These are phyloP conservation scores for Davidsoniella eucalypti DNA, from an alignment of 2,329 filamentous ascomycete species.

Conservation along the genomic window DNA sequence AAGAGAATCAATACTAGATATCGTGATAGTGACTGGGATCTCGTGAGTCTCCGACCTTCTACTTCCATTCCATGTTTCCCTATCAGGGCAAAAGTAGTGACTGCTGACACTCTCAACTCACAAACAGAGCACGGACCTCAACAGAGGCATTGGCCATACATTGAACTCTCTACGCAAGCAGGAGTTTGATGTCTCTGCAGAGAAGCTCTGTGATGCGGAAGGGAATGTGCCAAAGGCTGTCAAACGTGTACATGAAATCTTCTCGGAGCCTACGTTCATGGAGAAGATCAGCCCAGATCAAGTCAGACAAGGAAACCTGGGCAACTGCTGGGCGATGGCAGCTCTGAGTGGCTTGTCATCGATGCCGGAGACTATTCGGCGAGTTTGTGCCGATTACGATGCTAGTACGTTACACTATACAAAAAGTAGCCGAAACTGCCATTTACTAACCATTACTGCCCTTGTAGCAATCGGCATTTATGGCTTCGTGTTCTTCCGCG, in stretches of 20 bases:
- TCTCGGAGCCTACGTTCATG: conserved; percentile 55
- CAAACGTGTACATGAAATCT: conserved; percentile 59
- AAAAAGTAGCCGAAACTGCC: not conserved
- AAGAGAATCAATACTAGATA: conserved; percentile 65
- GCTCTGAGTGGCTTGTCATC: conserved; percentile 62
- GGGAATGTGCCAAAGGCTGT: conserved; percentile 52
- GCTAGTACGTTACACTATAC: conserved; percentile 25
- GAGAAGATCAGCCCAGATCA: conserved; percentile 51
- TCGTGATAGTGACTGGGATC: conserved; percentile 44
- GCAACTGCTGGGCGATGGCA: conserved; percentile 75
- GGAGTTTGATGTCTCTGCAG: conserved; percentile 32
- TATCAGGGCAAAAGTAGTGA: not conserved
- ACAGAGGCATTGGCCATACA: conserved; percentile 42
- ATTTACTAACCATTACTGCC: not conserved
- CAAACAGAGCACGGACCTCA: conserved; percentile 46
- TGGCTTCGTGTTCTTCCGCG: conserved; percentile 75
- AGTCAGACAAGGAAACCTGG: conserved; percentile 59
- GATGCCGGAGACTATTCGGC: conserved; percentile 51
- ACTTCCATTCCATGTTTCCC: not conserved
- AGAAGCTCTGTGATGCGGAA: conserved; percentile 19
- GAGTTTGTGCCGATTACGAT: conserved; percentile 61
- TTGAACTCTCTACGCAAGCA: conserved; percentile 35
- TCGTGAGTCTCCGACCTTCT: conserved; percentile 28
- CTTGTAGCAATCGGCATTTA: conserved; percentile 55
- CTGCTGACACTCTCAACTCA: not conserved